Conservation (phyloP, 2,329 filamentous ascomycete genomes). For the Aspergillus unguis region DNA sequence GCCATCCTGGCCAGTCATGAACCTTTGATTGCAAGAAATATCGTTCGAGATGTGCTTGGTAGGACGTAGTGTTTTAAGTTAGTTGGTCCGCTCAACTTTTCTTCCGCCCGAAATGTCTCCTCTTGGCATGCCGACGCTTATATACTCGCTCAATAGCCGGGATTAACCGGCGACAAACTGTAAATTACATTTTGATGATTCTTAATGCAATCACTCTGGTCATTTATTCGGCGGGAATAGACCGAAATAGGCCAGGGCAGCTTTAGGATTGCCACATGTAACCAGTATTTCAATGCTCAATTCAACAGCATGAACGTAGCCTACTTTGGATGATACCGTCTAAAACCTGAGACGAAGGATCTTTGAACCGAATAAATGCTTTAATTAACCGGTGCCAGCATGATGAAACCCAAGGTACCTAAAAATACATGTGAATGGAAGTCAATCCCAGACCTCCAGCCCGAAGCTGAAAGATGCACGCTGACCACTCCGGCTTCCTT, state of each 20-base stretch:
- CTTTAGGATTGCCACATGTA: too few relatives aligned
- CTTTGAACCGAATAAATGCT: background rate
- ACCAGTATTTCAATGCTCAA: too few relatives aligned
- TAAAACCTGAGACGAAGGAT: background rate
- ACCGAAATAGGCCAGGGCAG: too few relatives aligned
- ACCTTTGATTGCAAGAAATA: slow-evolving; percentile 17
- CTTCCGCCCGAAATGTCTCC: background rate
- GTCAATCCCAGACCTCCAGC: slow-evolving; percentile 12
- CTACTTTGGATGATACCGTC: too few relatives aligned
- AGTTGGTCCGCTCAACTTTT: background rate
- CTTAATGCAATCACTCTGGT: background rate
- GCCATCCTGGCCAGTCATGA: slow-evolving; percentile 51
- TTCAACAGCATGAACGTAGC: too few relatives aligned
- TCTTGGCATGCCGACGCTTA: slow-evolving; percentile 11
- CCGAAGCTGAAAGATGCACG: slow-evolving; percentile 1
- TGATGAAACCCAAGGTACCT: slow-evolving; percentile 16
- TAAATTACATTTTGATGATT: background rate
- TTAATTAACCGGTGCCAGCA: slow-evolving; percentile 13
- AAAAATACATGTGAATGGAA: slow-evolving; percentile 28
- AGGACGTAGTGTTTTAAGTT: background rate
- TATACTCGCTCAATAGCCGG: background rate
- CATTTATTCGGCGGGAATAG: too few relatives aligned
- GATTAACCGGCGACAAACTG: background rate
- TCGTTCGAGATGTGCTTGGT: slow-evolving; percentile 2
- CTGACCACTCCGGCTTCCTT: background rate